Evolutionary conservation across 805 yeast species (phyloP).

Genomic region (Pichia deserticola): DNA sequence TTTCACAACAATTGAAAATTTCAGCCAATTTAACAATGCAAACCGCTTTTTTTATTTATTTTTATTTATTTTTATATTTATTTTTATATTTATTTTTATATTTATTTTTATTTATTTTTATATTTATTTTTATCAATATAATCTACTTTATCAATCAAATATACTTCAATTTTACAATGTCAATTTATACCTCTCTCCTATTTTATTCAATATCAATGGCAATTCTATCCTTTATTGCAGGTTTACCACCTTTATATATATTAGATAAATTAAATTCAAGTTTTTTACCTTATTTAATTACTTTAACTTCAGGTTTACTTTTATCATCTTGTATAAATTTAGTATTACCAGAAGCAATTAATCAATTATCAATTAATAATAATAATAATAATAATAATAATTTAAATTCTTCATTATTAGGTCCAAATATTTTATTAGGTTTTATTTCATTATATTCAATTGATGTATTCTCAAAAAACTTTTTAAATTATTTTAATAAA

Average conservation of each 20-base stretch:
- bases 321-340: conserved; percentile 9
- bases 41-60: neutral
- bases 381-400: neutral
- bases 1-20: too few species aligned
- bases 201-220: conserved; percentile 5
- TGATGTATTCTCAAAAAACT: conserved; percentile 2
- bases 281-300: conserved; percentile 1
- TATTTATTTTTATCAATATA: neutral
- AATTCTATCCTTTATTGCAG: conserved; percentile 7
- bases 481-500: neutral
- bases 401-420: neutral
- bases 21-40: too few species aligned
- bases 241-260: conserved; percentile 8
- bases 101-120: too few species aligned
- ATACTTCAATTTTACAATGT: neutral
- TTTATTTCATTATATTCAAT: conserved; percentile 6
- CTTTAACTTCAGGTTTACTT: conserved; percentile 11
- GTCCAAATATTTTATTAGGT: conserved; percentile 10
- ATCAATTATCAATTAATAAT: neutral
- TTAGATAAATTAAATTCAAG: neutral
- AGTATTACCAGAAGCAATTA: conserved; percentile 11
- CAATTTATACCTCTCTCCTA: neutral
- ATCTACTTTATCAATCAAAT: neutral
- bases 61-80: too few species aligned
- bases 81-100: too few species aligned